Evolutionary conservation across 345 rosid genomes (phyloP).

Genomic region (Ceriops decandra): DNA sequence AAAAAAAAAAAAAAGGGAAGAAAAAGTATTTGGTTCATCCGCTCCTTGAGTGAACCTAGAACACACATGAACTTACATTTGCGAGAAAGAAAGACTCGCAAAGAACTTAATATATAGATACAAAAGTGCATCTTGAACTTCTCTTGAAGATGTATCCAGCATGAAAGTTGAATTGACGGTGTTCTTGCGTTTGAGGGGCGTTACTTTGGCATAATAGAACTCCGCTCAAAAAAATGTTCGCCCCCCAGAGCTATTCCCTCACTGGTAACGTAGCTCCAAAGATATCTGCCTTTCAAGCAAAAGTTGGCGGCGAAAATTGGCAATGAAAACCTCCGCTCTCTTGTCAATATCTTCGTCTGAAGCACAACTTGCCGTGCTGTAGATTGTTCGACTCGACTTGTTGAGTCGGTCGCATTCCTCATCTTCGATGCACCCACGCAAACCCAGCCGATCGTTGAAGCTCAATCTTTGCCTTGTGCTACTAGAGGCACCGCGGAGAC

Average conservation of each 20-base stretch:
- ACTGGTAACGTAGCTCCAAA: conserved; percentile 14
- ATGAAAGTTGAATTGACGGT: too few species aligned
- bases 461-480: conserved; percentile 14
- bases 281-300: conserved; percentile 27
- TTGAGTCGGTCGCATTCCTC: conserved; percentile 1
- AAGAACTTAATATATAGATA: too few species aligned
- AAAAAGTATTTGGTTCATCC: too few species aligned
- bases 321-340: conserved; percentile 23
- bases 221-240: not conserved
- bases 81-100: too few species aligned
- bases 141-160: too few species aligned
- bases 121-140: too few species aligned
- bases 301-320: conserved; percentile 23
- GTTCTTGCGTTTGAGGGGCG: too few species aligned
- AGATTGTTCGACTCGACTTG: not conserved
- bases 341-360: conserved; percentile 20
- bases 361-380: conserved; percentile 13
- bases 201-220: too few species aligned
- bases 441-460: conserved; percentile 32
- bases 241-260: conserved; percentile 13
- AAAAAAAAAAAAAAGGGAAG: too few species aligned
- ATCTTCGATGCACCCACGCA: conserved; percentile 25
- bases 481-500: not conserved
- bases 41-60: too few species aligned
- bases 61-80: too few species aligned